Conservation (phyloP, 805 yeast species). For the Torulaspora indica region DNA sequence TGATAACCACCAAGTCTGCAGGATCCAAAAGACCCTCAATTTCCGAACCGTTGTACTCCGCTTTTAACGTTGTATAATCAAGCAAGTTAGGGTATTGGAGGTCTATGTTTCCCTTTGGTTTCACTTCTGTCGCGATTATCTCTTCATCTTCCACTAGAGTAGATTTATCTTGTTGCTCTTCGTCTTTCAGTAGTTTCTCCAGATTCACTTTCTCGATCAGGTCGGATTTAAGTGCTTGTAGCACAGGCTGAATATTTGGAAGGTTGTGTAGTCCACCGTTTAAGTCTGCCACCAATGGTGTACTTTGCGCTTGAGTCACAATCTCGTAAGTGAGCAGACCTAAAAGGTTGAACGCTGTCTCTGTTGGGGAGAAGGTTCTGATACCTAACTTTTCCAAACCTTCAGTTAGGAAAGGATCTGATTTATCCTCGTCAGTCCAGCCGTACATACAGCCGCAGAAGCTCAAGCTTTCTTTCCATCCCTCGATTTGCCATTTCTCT, state of each 20-base stretch:
- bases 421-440: conserved; percentile 84
- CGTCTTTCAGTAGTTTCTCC: conserved; percentile 36
- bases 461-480: conserved; percentile 76
- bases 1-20: conserved; percentile 72
- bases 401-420: conserved; percentile 79
- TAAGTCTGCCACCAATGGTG: conserved; percentile 88
- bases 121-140: conserved; percentile 34
- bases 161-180: background rate
- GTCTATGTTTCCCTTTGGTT: conserved; percentile 77
- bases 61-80: conserved; percentile 54
- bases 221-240: conserved; percentile 73
- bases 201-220: conserved; percentile 72
- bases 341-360: conserved; percentile 92
- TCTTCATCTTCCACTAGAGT: background rate
- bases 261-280: conserved; percentile 91
- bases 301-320: conserved; percentile 72
- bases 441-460: conserved; percentile 87
- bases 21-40: conserved; percentile 74
- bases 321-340: conserved; percentile 82
- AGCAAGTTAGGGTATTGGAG: conserved; percentile 73
- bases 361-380: conserved; percentile 90
- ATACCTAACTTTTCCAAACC: conserved; percentile 85
- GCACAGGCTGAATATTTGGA: conserved; percentile 52
- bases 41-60: conserved; percentile 41
- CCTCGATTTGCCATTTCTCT: conserved; percentile 87